These are phyloP conservation scores for Kazachstania africana DNA, from an alignment of 805 yeast species.

Conservation along the genomic window DNA sequence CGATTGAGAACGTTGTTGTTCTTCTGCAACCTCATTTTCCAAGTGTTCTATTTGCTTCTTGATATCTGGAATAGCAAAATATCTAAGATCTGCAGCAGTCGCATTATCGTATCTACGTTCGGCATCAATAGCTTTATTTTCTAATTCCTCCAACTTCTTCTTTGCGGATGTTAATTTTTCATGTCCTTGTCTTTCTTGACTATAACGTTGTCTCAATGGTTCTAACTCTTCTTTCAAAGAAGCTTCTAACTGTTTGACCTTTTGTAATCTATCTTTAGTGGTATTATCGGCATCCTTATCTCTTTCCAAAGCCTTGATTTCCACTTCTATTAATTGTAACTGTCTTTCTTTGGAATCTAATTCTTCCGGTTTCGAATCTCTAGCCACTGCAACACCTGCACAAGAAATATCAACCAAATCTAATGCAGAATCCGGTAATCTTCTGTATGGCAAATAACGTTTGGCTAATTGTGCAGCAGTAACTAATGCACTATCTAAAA, in stretches of 20 bases:
- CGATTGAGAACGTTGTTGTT: conserved; percentile 49
- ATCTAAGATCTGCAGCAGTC: conserved; percentile 89
- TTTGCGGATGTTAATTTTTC: conserved; percentile 83
- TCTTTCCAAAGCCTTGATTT: conserved; percentile 92
- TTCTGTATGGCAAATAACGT: conserved; percentile 87
- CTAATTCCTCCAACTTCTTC: conserved; percentile 84
- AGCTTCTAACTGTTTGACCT: conserved; percentile 70
- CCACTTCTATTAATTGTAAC: conserved; percentile 83
- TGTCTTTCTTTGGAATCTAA: conserved; percentile 89
- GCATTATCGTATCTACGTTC: conserved; percentile 94
- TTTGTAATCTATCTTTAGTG: conserved; percentile 74
- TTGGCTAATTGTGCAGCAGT: conserved; percentile 92
- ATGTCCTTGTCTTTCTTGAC: conserved; percentile 81
- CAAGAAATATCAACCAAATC: conserved; percentile 94
- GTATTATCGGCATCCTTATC: conserved; percentile 75
- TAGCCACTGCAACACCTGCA: conserved; percentile 93
- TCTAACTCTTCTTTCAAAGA: conserved; percentile 72
- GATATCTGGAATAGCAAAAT: conserved; percentile 94
- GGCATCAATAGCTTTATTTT: conserved; percentile 87
- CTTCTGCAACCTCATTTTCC: conserved; percentile 70
- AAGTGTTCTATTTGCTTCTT: conserved; percentile 61
- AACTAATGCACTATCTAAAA: conserved; percentile 86
- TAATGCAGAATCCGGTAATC: conserved; percentile 93
- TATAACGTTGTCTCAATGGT: conserved; percentile 77
- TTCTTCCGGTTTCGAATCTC: conserved; percentile 97